Evolutionary conservation across 352 stramenopile genomes (phyloP), one percentile per base, ranked within the genome.

Genomic region (Phytophthora citricola): DNA sequence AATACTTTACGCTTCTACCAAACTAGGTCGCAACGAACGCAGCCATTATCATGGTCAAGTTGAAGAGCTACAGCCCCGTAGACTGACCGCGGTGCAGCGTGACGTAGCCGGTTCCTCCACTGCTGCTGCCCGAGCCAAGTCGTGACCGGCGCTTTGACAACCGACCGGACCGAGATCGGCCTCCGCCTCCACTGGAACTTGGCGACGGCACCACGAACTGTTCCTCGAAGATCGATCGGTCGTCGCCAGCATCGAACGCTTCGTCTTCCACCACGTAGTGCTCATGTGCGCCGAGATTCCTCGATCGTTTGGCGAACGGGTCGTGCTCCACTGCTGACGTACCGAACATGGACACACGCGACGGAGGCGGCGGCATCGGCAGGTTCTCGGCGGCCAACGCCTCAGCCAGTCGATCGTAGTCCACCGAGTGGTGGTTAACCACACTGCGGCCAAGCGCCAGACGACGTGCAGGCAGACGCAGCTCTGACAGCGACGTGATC

Each of bases 271-370:
- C 66, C n/a, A 81, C 78, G 51, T 78, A 90, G 63, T 88, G 76
- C 57, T 90, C 81, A 57, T 88, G 84, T 7, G 79, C 76, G 10
- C 78, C 85, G 36, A 84, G 71, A 15, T 77, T 74, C 22, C 50
- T 56, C 40, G 61, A 69, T 5, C 76, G 78, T 11, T 64, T 67
- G 7, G 75, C 67, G 60, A 90, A 90, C 68, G 81, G 81, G 43
- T 90, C 81, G 56, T 85, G 73, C 47, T 73, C 70, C 31, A 79
- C 75, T 3, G 72, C 73, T 1, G 75, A 83, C 8, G 66, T 83
- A 63, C 81, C 81, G 49, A 88, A 90, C 81, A 90, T 88, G 53
- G 75, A 83, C 60, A 90, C 81, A 61, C 81, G 81, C 52, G 77
- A 75, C 24, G 81, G 81, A 12, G 81, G 76, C 3, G 76, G 76